Evolutionary conservation across 805 yeast species (phyloP).

Genomic region (Tetrapisispora namnaoensis): DNA sequence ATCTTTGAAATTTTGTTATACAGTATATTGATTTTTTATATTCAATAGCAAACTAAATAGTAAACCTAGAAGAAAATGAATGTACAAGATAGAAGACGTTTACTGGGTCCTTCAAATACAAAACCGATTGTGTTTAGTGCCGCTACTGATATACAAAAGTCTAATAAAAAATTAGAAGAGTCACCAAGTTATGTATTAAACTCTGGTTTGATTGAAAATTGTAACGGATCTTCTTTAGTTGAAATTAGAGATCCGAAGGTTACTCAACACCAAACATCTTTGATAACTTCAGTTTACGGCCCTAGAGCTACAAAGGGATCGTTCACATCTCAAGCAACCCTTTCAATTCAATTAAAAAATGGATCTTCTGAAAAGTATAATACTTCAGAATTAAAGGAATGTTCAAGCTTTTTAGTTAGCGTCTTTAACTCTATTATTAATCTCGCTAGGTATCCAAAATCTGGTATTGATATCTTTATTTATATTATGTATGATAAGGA

Average conservation of each 20-base stretch:
- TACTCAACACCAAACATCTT: slow-evolving; percentile 29
- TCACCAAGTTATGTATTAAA: slow-evolving; percentile 35
- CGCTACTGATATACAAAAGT: slow-evolving; percentile 8
- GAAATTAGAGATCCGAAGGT: slow-evolving; percentile 39
- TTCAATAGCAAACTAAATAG: background rate
- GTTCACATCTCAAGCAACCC: slow-evolving; percentile 54
- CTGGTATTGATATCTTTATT: slow-evolving; percentile 72
- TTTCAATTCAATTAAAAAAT: slow-evolving; percentile 43
- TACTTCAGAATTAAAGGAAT: slow-evolving; percentile 31
- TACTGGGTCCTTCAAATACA: slow-evolving; percentile 72
- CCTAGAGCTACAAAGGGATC: slow-evolving; percentile 80
- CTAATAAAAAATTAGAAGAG: slow-evolving; percentile 4
- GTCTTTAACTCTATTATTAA: slow-evolving; percentile 32
- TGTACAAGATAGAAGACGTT: slow-evolving; percentile 64
- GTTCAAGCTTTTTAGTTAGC: slow-evolving; percentile 32
- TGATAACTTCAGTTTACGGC: slow-evolving; percentile 71
- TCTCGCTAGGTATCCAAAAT: slow-evolving; percentile 75
- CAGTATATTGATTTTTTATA: too few relatives aligned
- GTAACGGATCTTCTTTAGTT: slow-evolving; percentile 74
- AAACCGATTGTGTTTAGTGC: slow-evolving; percentile 36
- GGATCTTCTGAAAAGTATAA: slow-evolving; percentile 22
- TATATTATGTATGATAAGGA: slow-evolving; percentile 39
- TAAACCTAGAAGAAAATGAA: slow-evolving; percentile 12
- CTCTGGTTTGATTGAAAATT: slow-evolving; percentile 60
- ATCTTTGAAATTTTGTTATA: too few relatives aligned